Evolutionary conservation across 495 filamentous ascomycete species (phyloP).

Genomic region (Tuber borchii): DNA sequence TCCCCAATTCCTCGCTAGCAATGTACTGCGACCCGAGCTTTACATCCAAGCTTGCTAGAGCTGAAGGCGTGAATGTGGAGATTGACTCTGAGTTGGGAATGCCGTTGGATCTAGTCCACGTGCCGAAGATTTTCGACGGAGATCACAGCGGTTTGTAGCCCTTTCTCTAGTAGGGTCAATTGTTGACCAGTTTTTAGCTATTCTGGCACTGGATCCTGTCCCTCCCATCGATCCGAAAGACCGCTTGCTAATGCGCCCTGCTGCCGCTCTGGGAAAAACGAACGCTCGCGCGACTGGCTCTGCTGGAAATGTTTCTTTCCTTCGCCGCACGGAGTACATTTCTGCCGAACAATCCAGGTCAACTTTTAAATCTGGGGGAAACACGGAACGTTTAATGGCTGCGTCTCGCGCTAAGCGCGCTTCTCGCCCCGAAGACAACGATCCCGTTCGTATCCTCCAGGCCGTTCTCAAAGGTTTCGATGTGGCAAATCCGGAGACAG

Average conservation of each 20-base stretch:
- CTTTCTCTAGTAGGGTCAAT: neutral
- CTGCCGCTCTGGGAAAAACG: conserved; percentile 75
- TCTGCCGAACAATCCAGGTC: conserved; percentile 57
- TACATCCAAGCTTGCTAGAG: conserved; percentile 75
- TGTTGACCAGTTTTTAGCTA: conserved; percentile 53
- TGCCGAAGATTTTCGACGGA: conserved; percentile 88
- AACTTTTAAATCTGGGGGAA: conserved; percentile 40
- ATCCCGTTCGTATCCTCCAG: conserved; percentile 73
- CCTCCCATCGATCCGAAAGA: conserved; percentile 74
- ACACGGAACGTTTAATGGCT: conserved; percentile 40
- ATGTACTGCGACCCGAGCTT: conserved; percentile 84
- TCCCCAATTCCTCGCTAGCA: conserved; percentile 81
- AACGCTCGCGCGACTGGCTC: conserved; percentile 54
- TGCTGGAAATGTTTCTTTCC: conserved; percentile 70
- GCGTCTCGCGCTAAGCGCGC: conserved; percentile 47
- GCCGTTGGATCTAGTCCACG: conserved; percentile 89
- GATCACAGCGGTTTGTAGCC: conserved; percentile 71
- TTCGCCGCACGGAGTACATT: conserved; percentile 93
- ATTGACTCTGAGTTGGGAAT: conserved; percentile 96
- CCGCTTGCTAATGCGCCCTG: conserved; percentile 67
- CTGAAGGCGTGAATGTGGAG: conserved; percentile 92
- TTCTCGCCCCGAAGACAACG: conserved; percentile 58
- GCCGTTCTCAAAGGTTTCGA: conserved; percentile 82
- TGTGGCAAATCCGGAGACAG: conserved; percentile 63
- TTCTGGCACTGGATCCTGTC: conserved; percentile 64